Evolutionary conservation across 108 stramenopile species (phyloP).

Genomic region (Fistulifera pelliculosa): DNA sequence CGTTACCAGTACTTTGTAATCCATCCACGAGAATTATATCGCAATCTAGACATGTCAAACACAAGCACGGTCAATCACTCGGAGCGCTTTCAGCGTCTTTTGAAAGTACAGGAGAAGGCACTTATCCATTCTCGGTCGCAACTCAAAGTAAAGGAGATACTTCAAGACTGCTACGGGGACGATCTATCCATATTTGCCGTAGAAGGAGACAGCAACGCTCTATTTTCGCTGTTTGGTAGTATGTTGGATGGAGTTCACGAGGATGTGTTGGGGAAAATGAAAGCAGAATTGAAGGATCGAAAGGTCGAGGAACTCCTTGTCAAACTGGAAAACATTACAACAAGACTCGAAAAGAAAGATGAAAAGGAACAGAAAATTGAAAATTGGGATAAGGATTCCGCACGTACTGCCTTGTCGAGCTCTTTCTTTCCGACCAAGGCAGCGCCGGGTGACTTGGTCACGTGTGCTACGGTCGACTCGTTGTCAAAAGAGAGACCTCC

Average conservation of each 20-base stretch:
- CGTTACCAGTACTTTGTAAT: no score
- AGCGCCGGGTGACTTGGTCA: no score
- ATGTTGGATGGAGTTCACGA: constrained; percentile 14
- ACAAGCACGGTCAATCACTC: no score
- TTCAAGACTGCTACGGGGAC: constrained; percentile 4
- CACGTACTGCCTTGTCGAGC: constrained; percentile 3
- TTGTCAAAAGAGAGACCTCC: no score
- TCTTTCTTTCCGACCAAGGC: no score
- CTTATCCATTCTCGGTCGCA: constrained; percentile 1
- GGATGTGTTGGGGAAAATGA: constrained; percentile 2
- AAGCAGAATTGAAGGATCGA: not conserved
- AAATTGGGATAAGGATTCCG: constrained; percentile 18
- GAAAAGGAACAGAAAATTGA: constrained; percentile 9
- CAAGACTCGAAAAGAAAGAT: constrained; percentile 15
- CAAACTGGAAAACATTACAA: constrained; percentile 11
- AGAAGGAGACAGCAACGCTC: not conserved
- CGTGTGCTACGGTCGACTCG: no score
- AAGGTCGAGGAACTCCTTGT: constrained; percentile 4
- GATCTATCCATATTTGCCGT: no score
- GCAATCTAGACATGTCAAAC: no score
- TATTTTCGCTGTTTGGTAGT: constrained; percentile 1
- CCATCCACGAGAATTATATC: no score
- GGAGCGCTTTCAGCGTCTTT: constrained; percentile 6
- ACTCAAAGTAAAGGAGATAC: constrained; percentile 2
- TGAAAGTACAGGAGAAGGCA: constrained; percentile 5